phyloP scores from a whole-genome alignment of 352 stramenopile genomes.

The Globisporangium polare region DNA sequence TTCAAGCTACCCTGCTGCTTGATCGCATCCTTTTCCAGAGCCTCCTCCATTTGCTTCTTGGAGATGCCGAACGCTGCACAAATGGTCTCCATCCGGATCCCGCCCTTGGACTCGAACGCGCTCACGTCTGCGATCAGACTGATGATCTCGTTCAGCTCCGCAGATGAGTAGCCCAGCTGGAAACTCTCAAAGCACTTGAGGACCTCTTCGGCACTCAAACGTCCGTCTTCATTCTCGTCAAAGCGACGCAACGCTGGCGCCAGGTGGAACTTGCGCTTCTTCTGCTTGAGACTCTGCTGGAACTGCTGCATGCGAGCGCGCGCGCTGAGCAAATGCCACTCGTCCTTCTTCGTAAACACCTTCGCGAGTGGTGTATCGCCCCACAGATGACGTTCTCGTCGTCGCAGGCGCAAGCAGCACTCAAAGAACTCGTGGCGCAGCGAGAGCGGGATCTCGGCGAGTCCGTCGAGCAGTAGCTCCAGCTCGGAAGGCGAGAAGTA shows the following conservation, averaged over 20 bases:
- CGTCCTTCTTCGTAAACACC: conserved; percentile 95
- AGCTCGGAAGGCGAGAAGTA: conserved; percentile 96
- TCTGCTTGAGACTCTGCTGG: conserved; percentile 67
- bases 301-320: conserved; percentile 84
- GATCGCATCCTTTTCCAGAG: conserved; percentile 43
- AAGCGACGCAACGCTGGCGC: conserved; percentile 59
- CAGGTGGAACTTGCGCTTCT: conserved; percentile 52
- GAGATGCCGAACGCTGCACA: conserved; percentile 67
- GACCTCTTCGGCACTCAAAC: conserved; percentile 62
- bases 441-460: conserved; percentile 53
- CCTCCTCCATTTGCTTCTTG: conserved; percentile 43
- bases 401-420: conserved; percentile 84
- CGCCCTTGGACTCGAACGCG: conserved; percentile 36
- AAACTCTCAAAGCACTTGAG: conserved; percentile 86
- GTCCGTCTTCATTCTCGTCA: conserved; percentile 65
- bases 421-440: conserved; percentile 85
- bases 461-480: conserved; percentile 84
- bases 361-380: conserved; percentile 95
- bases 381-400: conserved; percentile 94
- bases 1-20: conserved; percentile 18
- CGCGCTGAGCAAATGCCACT: conserved; percentile 92
- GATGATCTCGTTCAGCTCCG: conserved; percentile 83
- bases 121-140: conserved; percentile 58
- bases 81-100: conserved; percentile 64
- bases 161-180: conserved; percentile 76